Evolutionary conservation across 2,329 filamentous ascomycete genomes (phyloP), one percentile per base, ranked within the genome.

Genomic region (Fusarium robinianum): DNA sequence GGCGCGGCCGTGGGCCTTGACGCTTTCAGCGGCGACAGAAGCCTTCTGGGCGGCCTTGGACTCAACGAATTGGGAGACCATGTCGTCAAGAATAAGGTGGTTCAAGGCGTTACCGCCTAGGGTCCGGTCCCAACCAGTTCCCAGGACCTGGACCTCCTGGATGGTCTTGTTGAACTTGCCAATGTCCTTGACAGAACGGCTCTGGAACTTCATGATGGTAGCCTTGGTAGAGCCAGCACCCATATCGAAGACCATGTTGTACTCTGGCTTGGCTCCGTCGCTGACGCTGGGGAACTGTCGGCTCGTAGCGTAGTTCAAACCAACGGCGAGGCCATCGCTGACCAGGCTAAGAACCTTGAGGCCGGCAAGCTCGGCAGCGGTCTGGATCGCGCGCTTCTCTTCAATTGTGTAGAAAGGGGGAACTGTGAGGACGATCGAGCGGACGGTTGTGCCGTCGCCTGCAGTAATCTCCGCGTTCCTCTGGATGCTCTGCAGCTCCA

Each of bases 171-270:
- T 97, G 75, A 82, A 92, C 67, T 88, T 90, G 55, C 90, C 91
- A 41, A 92, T 72, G 60, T 96, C 92, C 77, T 97, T 99, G 51
- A 97, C 85, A 2, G 80, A 84, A 58, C 86, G 85, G 65, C 88
- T 87, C 68, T 96, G 91, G 72, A 99, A 96, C 61, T 85, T 87
- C 65, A 99, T 72, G 38, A 99, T 75, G 6, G 90, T 94, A 5
- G 92, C 92, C 60, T 90, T 95, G 21, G 92, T 88, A 31, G 90
- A 96, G 5, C 94, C 94, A 57, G 94, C 91, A 57, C 94, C 94
- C 91, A 99, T 97, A 66, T 99, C 94, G 64, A 94, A 99, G 19
- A 99, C 83, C 67, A 99, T 73, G 71, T 99, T 90, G 60, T 91
- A 82, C 70, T 99, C 94, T 1, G 94, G 86, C 73, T 90, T 90